A percentile compares a stretch with the other conserved stretches of the same genome.
Conservation (phyloP, 352 stramenopile genomes). For the Phytophthora cactorum region DNA sequence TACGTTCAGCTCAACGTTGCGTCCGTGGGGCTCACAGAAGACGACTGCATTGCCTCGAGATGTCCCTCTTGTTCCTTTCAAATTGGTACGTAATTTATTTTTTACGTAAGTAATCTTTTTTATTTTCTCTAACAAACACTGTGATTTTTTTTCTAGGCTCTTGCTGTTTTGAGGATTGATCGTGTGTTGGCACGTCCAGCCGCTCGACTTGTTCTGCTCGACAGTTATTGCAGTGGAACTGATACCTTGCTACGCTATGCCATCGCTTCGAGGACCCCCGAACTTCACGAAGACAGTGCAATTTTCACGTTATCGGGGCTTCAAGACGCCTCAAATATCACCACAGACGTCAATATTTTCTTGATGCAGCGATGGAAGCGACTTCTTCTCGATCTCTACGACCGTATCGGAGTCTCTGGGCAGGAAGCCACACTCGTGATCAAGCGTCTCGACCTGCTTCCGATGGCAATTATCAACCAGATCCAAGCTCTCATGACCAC, state of each 20-base stretch:
- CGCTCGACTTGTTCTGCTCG: slow-evolving; percentile 50
- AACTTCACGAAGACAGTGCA: slow-evolving; percentile 3
- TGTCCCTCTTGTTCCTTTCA: slow-evolving; percentile 34
- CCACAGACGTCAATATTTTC: not conserved
- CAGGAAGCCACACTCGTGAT: slow-evolving; percentile 66
- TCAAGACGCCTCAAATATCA: slow-evolving; percentile 16
- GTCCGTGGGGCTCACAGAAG: not conserved
- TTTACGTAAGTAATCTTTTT: not conserved
- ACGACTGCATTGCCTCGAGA: slow-evolving; percentile 16
- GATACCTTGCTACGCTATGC: slow-evolving; percentile 49
- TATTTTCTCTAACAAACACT: not conserved
- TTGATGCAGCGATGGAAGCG: slow-evolving; percentile 46
- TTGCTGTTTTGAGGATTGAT: slow-evolving; percentile 44
- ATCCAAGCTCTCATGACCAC: slow-evolving; percentile 56
- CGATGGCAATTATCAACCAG: slow-evolving; percentile 42
- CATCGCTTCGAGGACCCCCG: slow-evolving; percentile 4
- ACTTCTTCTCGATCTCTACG: slow-evolving; percentile 55
- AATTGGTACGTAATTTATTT: slow-evolving; percentile 39
- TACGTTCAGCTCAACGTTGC: slow-evolving; percentile 24
- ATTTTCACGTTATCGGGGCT: slow-evolving; percentile 46
- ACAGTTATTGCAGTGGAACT: slow-evolving; percentile 30
- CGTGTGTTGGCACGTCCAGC: slow-evolving; percentile 44
- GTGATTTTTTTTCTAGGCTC: slow-evolving; percentile 29
- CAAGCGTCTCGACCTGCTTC: slow-evolving; percentile 52
- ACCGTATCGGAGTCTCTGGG: slow-evolving; percentile 58